Base-by-base conservation (phyloP, 2,329 filamentous ascomycete species). In the Colletotrichum somersetense region DNA sequence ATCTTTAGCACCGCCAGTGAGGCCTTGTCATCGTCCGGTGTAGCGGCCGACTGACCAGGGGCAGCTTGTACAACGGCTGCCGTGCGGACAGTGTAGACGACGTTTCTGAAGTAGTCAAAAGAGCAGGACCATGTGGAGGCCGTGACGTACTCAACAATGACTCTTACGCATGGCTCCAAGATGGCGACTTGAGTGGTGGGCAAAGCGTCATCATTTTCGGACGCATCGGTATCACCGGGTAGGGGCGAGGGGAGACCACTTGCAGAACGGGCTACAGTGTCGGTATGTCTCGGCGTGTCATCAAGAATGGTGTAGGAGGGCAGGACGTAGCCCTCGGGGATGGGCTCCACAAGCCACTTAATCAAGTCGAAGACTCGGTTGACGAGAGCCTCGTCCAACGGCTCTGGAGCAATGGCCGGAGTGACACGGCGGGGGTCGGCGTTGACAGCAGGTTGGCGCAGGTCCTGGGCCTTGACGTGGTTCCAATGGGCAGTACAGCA, bases 401-500 rank as follows among this genome's bases (percentile, higher is more conserved):
- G 77, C 40, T 83, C 79, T 18, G 83, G 85, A 4, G 72, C 75
- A 26, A 71, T 66, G 64, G 59, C 30, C 16, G 72, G 74, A 38
- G 58, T 42, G 33, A 71, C 73, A 26, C 62, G 76, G 74, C 42
- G 76, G 77, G 73, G 50, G 68, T 68, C 72, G 38, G 69, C 66
- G 11, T 71, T 62, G 35, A 69, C 67, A 20, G 57, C 44, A n/a
- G 30, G 44, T 14, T 66, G 71, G 20, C 66, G 66, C n/a, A 56
- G 30, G 14, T 48, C 44, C 5, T 77, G 74, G 42, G 71, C 76
- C 67, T 83, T 81, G 55, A 86, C 77, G 50, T 82, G 80, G 38
- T 85, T 81, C 89, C 90, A 92, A 77, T 91, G 86, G 65, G 87
- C 86, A 62, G 86, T 85, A 75, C 89, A 92, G 77, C 91, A 92